Conservation (phyloP, 352 stramenopile species). For the Thalassiosira pacifica region DNA sequence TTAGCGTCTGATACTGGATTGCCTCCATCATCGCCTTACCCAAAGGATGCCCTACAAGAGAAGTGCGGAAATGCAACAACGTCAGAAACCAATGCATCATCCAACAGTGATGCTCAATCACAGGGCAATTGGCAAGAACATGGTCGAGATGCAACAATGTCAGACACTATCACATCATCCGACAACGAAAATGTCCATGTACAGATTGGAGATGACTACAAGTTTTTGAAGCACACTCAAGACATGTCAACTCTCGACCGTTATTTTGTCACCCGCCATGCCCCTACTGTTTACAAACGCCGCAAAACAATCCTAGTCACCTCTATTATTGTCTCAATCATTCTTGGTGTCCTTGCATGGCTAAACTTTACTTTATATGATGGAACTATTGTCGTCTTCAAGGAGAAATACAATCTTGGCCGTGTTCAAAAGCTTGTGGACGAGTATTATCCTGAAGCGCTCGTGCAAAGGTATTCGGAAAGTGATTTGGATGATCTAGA, state of each 20-base stretch:
- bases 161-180: slow-evolving; percentile 15
- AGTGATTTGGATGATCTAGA: not conserved
- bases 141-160: not conserved
- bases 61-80: too few species aligned
- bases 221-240: slow-evolving; percentile 26
- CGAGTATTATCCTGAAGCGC: slow-evolving; percentile 9
- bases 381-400: slow-evolving; percentile 54
- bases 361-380: slow-evolving; percentile 46
- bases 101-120: too few species aligned
- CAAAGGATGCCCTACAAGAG: too few species aligned
- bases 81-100: too few species aligned
- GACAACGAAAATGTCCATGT: not conserved
- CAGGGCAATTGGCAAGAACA: not conserved
- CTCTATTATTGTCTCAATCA: slow-evolving; percentile 23
- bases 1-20: slow-evolving; percentile 18
- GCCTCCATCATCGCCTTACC: not conserved
- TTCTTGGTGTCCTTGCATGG: slow-evolving; percentile 32
- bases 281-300: slow-evolving; percentile 31
- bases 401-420: slow-evolving; percentile 55
- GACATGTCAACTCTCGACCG: slow-evolving; percentile 39
- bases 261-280: slow-evolving; percentile 31
- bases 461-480: slow-evolving; percentile 17
- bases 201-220: slow-evolving; percentile 12
- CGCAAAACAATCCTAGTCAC: slow-evolving; percentile 21
- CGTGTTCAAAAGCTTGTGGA: slow-evolving; percentile 36